Base-by-base conservation (phyloP, 805 yeast species). In the Yarrowia porcina region DNA sequence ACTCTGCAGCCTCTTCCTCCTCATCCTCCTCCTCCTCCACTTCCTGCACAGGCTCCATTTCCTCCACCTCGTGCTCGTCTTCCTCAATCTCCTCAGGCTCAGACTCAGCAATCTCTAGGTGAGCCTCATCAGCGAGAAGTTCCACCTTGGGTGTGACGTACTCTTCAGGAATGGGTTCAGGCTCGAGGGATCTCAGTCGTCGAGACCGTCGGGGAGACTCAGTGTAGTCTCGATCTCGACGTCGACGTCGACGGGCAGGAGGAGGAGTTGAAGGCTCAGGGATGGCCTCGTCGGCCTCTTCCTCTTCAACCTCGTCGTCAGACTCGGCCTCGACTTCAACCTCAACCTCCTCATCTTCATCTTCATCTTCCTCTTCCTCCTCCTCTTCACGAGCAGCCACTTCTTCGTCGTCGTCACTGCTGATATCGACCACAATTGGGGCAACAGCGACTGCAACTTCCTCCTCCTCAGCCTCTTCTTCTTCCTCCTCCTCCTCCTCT, bases 151-250 rank as follows among this genome's bases (percentile, higher is more conserved):
- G 33, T 3, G 42, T 52, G 33, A 52, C 44, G 25, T 36, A 36
- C 44, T 52, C 59, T 25, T 52, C 59, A 11, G 59, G 59, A 7
- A 52, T 36, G 13, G 59, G 59, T n/a, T 52, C 59, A 11, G 59
- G 63, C 23, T 61, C 64, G 8, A 32, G 63, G 4, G 63, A 52
- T 12, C 44, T n/a, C 8, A 52, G 38, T 1, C 59, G 42, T 36
- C 59, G 20, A 11, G 59, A 52, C 4, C 59, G 59, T 52, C 59
- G 8, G 10, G 59, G 59, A 25, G 59, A 10, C 33, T 52, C 33
- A 1, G n/a, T 13, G 44, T 52, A 52, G 59, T 25, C 36, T 20
- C 59, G 59, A 17, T 42, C 23, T 36, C 33, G 59, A 12, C 59
- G 44, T 8, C 25, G 28, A 20, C 27, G 44, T 8, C 25, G 28